These are phyloP conservation scores for Oryza australiensis DNA, from an alignment of 176 grass and related monocot genomes.

Conservation along the genomic window DNA sequence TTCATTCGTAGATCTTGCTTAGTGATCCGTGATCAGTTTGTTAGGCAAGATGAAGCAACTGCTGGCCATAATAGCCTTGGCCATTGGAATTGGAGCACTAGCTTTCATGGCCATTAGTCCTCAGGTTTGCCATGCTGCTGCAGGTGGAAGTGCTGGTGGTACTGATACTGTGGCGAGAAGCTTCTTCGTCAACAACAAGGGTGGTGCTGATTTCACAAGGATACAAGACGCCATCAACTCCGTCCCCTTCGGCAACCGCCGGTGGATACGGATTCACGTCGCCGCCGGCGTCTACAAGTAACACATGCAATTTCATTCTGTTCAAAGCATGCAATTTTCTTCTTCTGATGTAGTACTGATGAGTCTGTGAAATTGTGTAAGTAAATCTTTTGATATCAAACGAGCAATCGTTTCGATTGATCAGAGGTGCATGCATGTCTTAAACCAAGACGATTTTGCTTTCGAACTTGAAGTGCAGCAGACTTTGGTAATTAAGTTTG, in stretches of 20 bases:
- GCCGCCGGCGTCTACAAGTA: conserved; percentile 55
- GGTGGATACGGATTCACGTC: conserved; percentile 55
- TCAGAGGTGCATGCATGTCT: background rate
- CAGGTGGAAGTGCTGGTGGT: background rate
- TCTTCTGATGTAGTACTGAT: background rate
- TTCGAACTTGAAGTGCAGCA: background rate
- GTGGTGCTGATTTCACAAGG: conserved; percentile 31
- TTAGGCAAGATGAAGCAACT: background rate
- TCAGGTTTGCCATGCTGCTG: conserved; percentile 19
- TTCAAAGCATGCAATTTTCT: background rate
- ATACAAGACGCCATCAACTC: conserved; percentile 49
- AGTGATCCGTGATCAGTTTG: background rate
- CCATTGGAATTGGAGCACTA: background rate
- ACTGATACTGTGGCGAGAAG: conserved; percentile 9
- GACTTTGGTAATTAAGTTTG: background rate
- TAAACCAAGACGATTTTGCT: background rate
- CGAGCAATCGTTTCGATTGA: background rate
- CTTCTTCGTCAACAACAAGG: conserved; percentile 29
- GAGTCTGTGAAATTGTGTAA: background rate
- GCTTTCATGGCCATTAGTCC: background rate
- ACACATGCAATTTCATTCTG: background rate
- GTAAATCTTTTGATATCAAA: background rate
- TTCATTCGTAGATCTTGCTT: background rate
- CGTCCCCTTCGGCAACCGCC: conserved; percentile 33
- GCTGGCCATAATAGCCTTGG: background rate